Conservation (phyloP, 257 asterid genomes). For the Plantago major region DNA sequence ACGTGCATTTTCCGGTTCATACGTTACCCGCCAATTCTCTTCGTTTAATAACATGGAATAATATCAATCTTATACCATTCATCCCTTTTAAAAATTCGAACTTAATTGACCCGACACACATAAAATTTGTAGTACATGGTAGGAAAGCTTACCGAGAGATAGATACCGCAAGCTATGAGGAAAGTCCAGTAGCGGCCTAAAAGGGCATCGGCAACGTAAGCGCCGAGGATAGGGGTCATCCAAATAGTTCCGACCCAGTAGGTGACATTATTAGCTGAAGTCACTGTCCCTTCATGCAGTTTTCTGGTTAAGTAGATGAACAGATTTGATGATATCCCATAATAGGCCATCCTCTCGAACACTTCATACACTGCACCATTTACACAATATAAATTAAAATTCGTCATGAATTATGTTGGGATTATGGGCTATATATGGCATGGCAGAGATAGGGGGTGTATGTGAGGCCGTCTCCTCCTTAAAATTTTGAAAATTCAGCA, state of each 20-base stretch:
- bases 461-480: no score
- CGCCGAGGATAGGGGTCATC: constrained; percentile 82
- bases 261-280: constrained; percentile 72
- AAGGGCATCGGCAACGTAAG: constrained; percentile 73
- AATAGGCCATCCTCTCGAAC: constrained; percentile 87
- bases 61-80: no score
- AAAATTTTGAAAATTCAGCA: no score
- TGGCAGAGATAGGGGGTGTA: no score
- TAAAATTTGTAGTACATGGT: not conserved
- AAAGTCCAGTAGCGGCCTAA: constrained; percentile 84
- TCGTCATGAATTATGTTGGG: not conserved
- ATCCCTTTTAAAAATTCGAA: no score
- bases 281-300: constrained; percentile 62
- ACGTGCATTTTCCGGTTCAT: no score
- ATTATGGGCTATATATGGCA: no score
- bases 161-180: constrained; percentile 46
- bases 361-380: constrained; percentile 72
- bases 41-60: no score
- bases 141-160: constrained; percentile 43
- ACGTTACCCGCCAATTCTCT: no score
- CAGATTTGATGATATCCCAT: constrained; percentile 72
- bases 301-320: constrained; percentile 61
- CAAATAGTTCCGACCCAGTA: constrained; percentile 80
- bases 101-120: no score
- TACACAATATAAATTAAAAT: not conserved